Conservation (phyloP, 768 basidiomycete genomes). For the Panaeolus papilionaceus region DNA sequence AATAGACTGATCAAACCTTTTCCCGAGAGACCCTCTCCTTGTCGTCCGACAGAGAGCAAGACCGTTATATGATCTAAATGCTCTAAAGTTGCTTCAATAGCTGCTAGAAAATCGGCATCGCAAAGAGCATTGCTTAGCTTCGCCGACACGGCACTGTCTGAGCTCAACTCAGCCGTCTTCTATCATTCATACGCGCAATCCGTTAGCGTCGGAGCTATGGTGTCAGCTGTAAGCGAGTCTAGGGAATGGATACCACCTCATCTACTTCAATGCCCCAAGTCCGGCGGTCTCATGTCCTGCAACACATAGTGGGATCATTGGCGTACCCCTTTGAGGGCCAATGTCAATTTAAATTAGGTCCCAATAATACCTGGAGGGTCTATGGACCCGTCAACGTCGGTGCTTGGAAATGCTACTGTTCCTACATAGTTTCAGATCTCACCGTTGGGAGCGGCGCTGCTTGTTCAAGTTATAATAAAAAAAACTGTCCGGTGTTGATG, state of each 20-base stretch:
- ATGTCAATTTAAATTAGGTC: not conserved
- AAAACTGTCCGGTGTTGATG: not conserved
- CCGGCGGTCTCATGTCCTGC: not conserved
- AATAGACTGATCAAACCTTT: not conserved
- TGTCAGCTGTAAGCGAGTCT: slow-evolving; percentile 4
- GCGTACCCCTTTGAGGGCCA: not conserved
- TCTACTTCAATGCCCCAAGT: not conserved
- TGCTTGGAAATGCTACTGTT: not conserved
- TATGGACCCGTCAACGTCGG: slow-evolving; percentile 2
- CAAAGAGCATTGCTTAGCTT: not conserved
- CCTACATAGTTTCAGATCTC: not conserved
- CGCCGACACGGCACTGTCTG: not conserved
- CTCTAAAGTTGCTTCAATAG: not conserved
- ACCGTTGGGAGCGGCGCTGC: not conserved
- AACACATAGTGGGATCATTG: not conserved
- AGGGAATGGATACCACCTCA: not conserved
- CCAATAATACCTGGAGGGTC: not conserved
- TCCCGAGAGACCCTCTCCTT: not conserved
- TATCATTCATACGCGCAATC: not conserved
- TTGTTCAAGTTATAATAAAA: not conserved
- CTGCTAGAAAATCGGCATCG: not conserved
- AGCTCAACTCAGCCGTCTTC: not conserved
- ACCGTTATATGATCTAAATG: not conserved
- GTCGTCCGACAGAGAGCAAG: not conserved
- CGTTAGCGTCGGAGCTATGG: slow-evolving; percentile 8